Base-by-base conservation (phyloP, 768 basidiomycete genomes). In the Mycena crocata region DNA sequence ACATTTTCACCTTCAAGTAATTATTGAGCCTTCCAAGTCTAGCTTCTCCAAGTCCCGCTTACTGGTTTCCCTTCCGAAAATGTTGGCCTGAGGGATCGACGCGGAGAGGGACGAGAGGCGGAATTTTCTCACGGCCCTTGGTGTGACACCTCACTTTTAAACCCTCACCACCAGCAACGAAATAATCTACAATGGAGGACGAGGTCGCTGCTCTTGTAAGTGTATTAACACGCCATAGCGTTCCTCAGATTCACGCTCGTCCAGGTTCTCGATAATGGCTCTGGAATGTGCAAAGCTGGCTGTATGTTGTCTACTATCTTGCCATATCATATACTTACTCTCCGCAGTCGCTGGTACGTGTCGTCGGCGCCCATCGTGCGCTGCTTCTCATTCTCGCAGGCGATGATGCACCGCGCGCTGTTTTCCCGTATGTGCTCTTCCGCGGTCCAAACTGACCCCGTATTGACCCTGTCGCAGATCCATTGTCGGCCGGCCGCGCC, bases 211-310 rank as follows among this genome's bases (percentile, higher is more conserved):
- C 84, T 74, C 80, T 86, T 76, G 83, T 85, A 73, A 67, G 82
- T 77, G 30, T 19, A 54, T 26, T 6, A 24, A 2, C 45, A 7
- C 52, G 49, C 56, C 35, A 57, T 67, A 24, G 34, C 39, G 8
- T 56, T 21, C 5, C 39, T 44, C 15, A 13, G 9, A 24, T 32
- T 30, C 40, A 52, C 42, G 0, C 44, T 55, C 15, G 51, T 32
- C 21, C 70, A 93, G 92, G 93, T 94, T 81, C 92, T 93, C 78
- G 92, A 95, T 82, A 94, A 94, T 81, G 95, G 94, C 77, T 98
- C 96, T 77, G 97, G 96, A 83, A 99, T 98, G 96, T 98, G 96
- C 92, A 99, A 99, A 86, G 97, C 97, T 89, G 97, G 98, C 83
- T 95, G 93, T 94, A 80, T 74, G 92, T 91, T 40, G 70, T 72